Conservation (phyloP, 1,284 basidiomycete species). For the Trametes polyzona region DNA sequence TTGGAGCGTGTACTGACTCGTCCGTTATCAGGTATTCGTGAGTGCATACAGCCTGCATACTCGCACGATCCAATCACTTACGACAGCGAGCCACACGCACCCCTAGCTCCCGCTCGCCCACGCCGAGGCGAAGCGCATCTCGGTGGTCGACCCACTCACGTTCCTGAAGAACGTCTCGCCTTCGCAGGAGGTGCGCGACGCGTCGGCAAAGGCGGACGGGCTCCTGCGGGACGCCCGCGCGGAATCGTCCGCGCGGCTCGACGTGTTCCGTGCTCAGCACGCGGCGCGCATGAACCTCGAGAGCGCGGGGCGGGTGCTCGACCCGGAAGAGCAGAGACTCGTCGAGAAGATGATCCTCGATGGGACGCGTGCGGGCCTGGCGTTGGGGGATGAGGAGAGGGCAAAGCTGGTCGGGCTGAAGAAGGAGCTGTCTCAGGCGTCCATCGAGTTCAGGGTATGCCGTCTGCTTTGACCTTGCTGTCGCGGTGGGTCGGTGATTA, state of each 20-base stretch:
- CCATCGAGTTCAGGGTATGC: constrained; percentile 74
- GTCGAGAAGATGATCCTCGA: constrained; percentile 80
- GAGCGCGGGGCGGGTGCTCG: constrained; percentile 55
- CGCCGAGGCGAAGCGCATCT: constrained; percentile 58
- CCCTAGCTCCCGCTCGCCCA: constrained; percentile 56
- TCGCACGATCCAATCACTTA: neutral
- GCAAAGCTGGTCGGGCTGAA: constrained; percentile 59
- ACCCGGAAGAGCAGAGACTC: constrained; percentile 69
- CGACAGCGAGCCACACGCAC: too few species aligned
- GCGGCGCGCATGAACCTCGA: constrained; percentile 72
- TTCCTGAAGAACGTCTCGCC: constrained; percentile 84
- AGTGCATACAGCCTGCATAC: neutral
- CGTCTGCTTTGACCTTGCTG: too few species aligned
- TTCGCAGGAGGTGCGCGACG: constrained; percentile 71
- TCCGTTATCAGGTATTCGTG: neutral
- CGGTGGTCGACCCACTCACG: constrained; percentile 57
- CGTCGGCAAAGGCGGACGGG: constrained; percentile 74
- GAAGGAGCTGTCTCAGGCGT: constrained; percentile 72
- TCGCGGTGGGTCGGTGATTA: too few species aligned
- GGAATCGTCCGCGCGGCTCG: constrained; percentile 75
- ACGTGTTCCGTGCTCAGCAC: constrained; percentile 73
- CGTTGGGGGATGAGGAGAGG: constrained; percentile 66
- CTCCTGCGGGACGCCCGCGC: constrained; percentile 68
- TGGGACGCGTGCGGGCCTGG: constrained; percentile 75
- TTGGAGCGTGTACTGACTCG: neutral